Evolutionary conservation across 768 basidiomycete species (phyloP).

Genomic region (Mycena pura): DNA sequence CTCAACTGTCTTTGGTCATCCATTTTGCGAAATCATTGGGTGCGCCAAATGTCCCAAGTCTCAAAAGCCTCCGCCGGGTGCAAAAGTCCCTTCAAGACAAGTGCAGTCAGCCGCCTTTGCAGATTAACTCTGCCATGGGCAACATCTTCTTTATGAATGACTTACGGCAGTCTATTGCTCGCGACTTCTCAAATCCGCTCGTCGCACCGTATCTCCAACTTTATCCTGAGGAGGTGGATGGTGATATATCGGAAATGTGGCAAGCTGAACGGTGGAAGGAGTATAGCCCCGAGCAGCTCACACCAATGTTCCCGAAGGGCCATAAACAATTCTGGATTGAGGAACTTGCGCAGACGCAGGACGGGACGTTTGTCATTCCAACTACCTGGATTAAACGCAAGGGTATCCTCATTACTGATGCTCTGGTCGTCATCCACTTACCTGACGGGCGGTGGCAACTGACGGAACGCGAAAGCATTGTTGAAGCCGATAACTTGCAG

Average conservation of each 20-base stretch:
- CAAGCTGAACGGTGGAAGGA: constrained; percentile 38
- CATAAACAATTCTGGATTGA: constrained; percentile 30
- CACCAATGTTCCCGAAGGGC: constrained; percentile 33
- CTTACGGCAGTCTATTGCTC: constrained; percentile 9
- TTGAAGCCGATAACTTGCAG: no score
- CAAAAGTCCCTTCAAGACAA: constrained; percentile 30
- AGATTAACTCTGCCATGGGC: constrained; percentile 11
- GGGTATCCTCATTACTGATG: not conserved
- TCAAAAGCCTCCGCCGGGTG: constrained; percentile 29
- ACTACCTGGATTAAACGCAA: not conserved
- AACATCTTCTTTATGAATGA: constrained; percentile 10
- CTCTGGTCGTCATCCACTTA: not conserved
- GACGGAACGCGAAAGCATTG: not conserved
- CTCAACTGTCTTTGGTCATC: constrained; percentile 39
- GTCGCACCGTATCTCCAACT: constrained; percentile 32
- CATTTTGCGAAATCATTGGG: constrained; percentile 35
- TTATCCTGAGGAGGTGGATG: constrained; percentile 37
- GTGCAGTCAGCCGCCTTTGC: constrained; percentile 13
- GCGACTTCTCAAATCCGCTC: constrained; percentile 42
- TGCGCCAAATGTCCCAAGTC: constrained; percentile 37
- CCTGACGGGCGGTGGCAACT: not conserved
- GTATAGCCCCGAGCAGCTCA: constrained; percentile 23
- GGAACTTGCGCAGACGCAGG: not conserved
- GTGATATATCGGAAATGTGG: constrained; percentile 39
- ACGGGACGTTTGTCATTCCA: not conserved